phyloP scores from a whole-genome alignment of 2,329 filamentous ascomycete species.

The Colletotrichum somersetense region DNA sequence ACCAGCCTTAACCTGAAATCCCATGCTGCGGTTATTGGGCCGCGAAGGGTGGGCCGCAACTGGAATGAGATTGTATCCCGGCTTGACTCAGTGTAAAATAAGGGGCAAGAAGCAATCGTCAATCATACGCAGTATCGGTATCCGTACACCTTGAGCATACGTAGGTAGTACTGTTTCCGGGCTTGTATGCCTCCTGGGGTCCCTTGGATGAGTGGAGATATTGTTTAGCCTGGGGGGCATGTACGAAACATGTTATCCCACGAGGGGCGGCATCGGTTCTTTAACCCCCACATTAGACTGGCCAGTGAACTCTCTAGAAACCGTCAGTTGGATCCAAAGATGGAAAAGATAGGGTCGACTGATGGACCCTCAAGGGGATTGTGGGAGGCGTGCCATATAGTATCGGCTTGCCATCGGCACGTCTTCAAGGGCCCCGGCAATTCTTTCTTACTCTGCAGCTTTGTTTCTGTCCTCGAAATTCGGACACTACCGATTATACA shows the following conservation, averaged over 20 bases:
- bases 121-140: not conserved
- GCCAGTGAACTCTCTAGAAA: constrained; percentile 10
- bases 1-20: not conserved
- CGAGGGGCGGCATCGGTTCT: not conserved
- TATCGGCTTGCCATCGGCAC: not conserved
- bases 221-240: constrained; percentile 4
- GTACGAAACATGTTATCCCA: constrained; percentile 6
- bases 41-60: not conserved
- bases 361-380: not conserved
- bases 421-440: not conserved
- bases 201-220: constrained; percentile 9
- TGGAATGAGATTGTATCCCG: too few species aligned
- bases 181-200: not conserved
- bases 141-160: not conserved
- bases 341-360: not conserved
- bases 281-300: constrained; percentile 14
- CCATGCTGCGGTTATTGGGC: too few species aligned
- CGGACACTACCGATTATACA: not conserved
- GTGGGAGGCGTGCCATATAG: constrained; percentile 20
- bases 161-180: not conserved
- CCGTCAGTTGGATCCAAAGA: constrained; percentile 8
- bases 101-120: not conserved
- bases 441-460: not conserved
- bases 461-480: not conserved
- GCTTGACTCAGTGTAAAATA: not conserved